phyloP scores from a whole-genome alignment of 1,284 basidiomycete species.

The Papiliotrema nemorosa region DNA sequence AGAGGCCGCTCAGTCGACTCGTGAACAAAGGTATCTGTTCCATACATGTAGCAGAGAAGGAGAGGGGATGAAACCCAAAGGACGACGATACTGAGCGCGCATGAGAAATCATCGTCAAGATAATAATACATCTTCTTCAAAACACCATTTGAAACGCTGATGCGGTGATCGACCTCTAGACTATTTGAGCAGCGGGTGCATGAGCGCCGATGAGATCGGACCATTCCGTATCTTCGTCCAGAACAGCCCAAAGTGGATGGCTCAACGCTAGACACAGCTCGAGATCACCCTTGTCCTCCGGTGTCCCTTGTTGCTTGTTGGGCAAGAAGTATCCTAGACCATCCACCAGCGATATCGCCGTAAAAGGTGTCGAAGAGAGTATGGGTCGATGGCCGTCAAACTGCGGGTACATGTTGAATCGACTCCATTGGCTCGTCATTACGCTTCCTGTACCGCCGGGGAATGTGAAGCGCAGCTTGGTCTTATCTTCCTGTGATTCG shows the following conservation, averaged over 20 bases:
- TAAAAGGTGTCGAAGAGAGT: conserved; percentile 22
- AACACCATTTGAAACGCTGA: too few species aligned
- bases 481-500: conserved; percentile 17
- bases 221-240: conserved; percentile 6
- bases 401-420: conserved; percentile 14
- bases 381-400: conserved; percentile 11
- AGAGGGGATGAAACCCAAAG: too few species aligned
- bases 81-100: too few species aligned
- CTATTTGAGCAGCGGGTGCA: too few species aligned
- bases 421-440: conserved; percentile 22
- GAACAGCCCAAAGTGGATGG: conserved; percentile 15
- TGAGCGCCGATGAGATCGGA: too few species aligned
- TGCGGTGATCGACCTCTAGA: too few species aligned
- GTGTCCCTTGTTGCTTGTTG: neutral
- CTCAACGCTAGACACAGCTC: conserved; percentile 18
- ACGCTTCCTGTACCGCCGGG: conserved; percentile 11
- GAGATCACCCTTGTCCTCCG: conserved; percentile 9
- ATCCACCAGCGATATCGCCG: conserved; percentile 18
- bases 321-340: conserved; percentile 19
- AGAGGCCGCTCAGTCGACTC: too few species aligned
- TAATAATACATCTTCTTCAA: too few species aligned
- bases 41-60: too few species aligned
- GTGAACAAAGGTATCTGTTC: too few species aligned
- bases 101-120: too few species aligned
- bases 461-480: conserved; percentile 8